A percentile compares a stretch with the other conserved stretches of the same genome.
Conservation (phyloP, 2,329 filamentous ascomycete genomes). For the Knoxdaviesia capensis region DNA sequence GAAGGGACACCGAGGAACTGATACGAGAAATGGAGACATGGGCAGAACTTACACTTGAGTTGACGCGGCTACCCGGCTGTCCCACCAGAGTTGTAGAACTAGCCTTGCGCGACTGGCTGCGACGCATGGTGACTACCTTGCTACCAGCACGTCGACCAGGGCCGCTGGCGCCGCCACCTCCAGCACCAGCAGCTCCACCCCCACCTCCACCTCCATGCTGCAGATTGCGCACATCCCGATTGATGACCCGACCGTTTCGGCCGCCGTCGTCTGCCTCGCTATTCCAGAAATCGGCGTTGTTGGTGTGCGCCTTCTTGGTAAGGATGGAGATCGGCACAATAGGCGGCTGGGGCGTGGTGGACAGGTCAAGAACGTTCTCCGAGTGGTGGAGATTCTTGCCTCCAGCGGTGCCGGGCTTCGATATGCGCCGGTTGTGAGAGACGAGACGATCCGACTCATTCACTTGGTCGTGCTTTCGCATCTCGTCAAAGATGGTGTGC, state of each 20-base stretch:
- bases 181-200: conserved; percentile 12
- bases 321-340: too few relatives aligned
- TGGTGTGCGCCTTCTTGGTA: too few relatives aligned
- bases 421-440: conserved; percentile 53
- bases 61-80: conserved; percentile 22
- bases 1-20: too few relatives aligned
- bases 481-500: conserved; percentile 74
- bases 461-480: conserved; percentile 69
- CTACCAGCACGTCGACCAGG: conserved; percentile 24
- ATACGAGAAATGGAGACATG: too few relatives aligned
- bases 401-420: conserved; percentile 48
- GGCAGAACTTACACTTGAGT: conserved; percentile 20
- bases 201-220: conserved; percentile 20
- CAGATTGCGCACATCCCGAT: too few relatives aligned
- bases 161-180: too few relatives aligned
- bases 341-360: conserved; percentile 14
- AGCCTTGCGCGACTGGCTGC: conserved; percentile 37
- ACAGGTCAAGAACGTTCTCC: conserved; percentile 68
- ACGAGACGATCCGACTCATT: conserved; percentile 86
- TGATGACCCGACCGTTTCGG: too few relatives aligned
- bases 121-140: conserved; percentile 24
- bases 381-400: conserved; percentile 85
- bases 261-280: conserved; percentile 48
- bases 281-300: conserved; percentile 42
- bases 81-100: conserved; percentile 16